A percentile compares a stretch with the other conserved stretches of the same genome.
phyloP scores from a whole-genome alignment of 2,329 filamentous ascomycete genomes.

The Emericellopsis cladophorae region DNA sequence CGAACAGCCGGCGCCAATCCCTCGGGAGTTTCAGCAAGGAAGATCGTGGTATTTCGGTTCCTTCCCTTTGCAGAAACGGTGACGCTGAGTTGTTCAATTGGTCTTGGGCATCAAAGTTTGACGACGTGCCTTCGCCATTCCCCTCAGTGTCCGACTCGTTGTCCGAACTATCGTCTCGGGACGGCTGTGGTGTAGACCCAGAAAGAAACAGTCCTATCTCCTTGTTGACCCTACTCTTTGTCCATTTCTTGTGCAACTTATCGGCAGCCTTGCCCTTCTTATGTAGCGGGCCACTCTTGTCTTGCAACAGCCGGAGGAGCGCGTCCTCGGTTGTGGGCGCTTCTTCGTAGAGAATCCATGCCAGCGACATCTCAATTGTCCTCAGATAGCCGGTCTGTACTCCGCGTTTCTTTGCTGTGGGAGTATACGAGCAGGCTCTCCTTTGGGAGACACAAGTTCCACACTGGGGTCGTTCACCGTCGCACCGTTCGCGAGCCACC shows the following conservation, averaged over 20 bases:
- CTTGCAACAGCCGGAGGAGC: constrained; percentile 37
- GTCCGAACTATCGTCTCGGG: constrained; percentile 17
- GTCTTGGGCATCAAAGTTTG: constrained; percentile 2
- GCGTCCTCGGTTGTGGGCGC: constrained; percentile 45
- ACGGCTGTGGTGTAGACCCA: constrained; percentile 9
- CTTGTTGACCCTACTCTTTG: constrained; percentile 46
- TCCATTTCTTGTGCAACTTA: constrained; percentile 48
- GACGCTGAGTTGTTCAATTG: neutral
- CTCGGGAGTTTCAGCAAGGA: constrained; percentile 24
- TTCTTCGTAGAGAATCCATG: constrained; percentile 47
- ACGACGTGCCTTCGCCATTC: constrained; percentile 11
- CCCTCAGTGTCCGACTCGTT: constrained; percentile 16
- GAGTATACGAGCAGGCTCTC: constrained; percentile 57
- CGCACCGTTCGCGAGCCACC: constrained; percentile 57
- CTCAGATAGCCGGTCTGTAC: constrained; percentile 72
- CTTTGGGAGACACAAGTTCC: constrained; percentile 52
- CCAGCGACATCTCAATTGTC: constrained; percentile 56
- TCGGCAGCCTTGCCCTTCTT: constrained; percentile 25
- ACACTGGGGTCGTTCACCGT: constrained; percentile 54
- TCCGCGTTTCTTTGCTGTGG: constrained; percentile 63
- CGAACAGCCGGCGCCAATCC: constrained; percentile 48
- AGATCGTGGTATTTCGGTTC: neutral
- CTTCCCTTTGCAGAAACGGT: neutral
- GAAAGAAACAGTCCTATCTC: constrained; percentile 52
- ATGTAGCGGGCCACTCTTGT: neutral